These are phyloP conservation scores for Hypoxylon sp. DNA, from an alignment of 2,329 filamentous ascomycete species.

Conservation along the genomic window DNA sequence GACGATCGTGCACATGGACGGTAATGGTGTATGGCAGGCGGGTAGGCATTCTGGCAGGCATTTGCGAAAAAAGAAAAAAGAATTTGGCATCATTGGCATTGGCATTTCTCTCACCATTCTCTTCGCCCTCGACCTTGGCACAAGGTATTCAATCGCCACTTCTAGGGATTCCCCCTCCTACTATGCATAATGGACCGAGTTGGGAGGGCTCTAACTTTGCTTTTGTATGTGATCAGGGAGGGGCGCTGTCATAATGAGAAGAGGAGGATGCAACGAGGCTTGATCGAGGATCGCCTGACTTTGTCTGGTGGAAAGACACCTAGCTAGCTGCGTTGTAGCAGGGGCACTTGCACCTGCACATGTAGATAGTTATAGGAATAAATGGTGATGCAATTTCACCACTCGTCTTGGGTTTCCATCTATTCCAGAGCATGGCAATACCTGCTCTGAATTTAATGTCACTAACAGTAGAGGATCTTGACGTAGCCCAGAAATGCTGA, in stretches of 20 bases:
- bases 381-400: constrained; percentile 31
- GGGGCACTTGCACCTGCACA: constrained; percentile 35
- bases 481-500: constrained; percentile 1
- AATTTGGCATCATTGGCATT: constrained; percentile 21
- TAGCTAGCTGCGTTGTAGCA: constrained; percentile 16
- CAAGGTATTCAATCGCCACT: constrained; percentile 32
- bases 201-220: neutral
- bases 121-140: constrained; percentile 20
- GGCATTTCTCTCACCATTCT: constrained; percentile 22
- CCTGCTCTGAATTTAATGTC: constrained; percentile 1
- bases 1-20: constrained; percentile 22
- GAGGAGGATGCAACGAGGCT: neutral
- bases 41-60: constrained; percentile 37
- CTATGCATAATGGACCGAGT: constrained; percentile 35
- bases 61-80: constrained; percentile 33
- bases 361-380: constrained; percentile 33
- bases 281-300: neutral
- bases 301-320: neutral
- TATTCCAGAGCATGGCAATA: constrained; percentile 27
- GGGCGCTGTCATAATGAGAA: neutral
- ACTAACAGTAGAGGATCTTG: constrained; percentile 4
- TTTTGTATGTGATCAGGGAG: constrained; percentile 8
- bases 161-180: constrained; percentile 15
- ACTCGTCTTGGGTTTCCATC: neutral
- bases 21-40: constrained; percentile 24